A percentile compares a stretch with the other conserved stretches of the same genome.
Conservation (phyloP, 495 filamentous ascomycete species). For the Talaromyces ruber region DNA sequence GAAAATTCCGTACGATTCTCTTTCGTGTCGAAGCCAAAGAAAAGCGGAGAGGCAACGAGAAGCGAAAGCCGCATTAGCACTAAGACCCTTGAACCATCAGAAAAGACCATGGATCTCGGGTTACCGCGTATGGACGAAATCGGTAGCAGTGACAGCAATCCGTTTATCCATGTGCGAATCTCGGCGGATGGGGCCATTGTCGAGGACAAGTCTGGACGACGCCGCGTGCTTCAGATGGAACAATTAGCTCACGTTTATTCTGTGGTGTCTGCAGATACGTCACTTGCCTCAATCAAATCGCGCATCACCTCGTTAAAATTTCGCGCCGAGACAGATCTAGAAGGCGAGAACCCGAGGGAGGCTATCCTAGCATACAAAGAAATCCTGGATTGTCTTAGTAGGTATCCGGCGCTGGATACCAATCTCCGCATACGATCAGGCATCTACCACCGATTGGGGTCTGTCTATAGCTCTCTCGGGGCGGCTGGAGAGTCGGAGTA, state of each 20-base stretch:
- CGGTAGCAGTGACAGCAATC: neutral
- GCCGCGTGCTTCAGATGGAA: conserved; percentile 20
- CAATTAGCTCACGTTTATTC: conserved; percentile 18
- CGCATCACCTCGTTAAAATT: conserved; percentile 1
- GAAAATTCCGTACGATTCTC: conserved; percentile 24
- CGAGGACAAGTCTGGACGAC: conserved; percentile 21
- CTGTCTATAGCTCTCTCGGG: conserved; percentile 18
- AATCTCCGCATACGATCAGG: conserved; percentile 16
- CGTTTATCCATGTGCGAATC: conserved; percentile 18
- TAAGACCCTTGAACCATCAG: neutral
- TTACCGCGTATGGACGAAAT: neutral
- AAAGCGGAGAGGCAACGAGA: conserved; percentile 10
- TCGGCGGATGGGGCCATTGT: conserved; percentile 17
- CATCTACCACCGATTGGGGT: conserved; percentile 17
- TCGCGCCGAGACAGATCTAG: conserved; percentile 12
- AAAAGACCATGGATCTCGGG: neutral
- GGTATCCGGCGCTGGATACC: conserved; percentile 15
- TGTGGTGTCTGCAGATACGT: conserved; percentile 2
- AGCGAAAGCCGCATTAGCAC: conserved; percentile 9
- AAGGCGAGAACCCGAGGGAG: conserved; percentile 11
- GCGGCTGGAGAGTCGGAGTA: conserved; percentile 17
- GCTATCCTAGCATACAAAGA: conserved; percentile 20
- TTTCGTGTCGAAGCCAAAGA: conserved; percentile 15
- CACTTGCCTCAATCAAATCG: conserved; percentile 3
- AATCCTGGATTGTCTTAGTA: conserved; percentile 15